Evolutionary conservation across 129 eudicot genomes (phyloP).

Genomic region (Ambrosia artemisiifolia): DNA sequence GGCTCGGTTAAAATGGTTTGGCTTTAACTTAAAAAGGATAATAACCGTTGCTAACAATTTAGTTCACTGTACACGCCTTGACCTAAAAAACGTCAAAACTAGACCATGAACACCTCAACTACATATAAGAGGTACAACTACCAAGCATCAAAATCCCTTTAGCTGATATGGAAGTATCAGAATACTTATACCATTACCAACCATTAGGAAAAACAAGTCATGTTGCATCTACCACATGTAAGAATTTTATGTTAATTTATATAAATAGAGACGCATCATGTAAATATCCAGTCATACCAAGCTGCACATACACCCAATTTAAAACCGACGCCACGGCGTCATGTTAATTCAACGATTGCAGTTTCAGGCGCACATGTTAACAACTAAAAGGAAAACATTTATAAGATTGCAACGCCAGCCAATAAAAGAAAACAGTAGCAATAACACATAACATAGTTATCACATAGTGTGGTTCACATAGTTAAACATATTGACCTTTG

Average conservation of each 20-base stretch:
- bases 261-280: too few species aligned
- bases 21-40: background rate
- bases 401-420: background rate
- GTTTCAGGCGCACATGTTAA: background rate
- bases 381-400: background rate
- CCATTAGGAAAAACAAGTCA: background rate
- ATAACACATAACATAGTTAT: background rate
- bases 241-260: too few species aligned
- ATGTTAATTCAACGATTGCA: background rate
- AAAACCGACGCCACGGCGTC: background rate
- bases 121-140: background rate
- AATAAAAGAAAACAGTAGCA: background rate
- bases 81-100: background rate
- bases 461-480: constrained; percentile 7
- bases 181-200: background rate
- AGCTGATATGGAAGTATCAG: background rate
- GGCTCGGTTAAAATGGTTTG: background rate
- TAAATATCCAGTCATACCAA: too few species aligned
- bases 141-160: constrained; percentile 4
- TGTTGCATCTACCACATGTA: too few species aligned
- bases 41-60: background rate
- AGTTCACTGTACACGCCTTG: background rate
- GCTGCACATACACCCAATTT: constrained; percentile 19
- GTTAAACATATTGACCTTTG: background rate
- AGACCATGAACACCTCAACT: background rate